These are phyloP conservation scores for Tolypocladium paradoxum DNA, from an alignment of 2,329 filamentous ascomycete species.

Conservation along the genomic window DNA sequence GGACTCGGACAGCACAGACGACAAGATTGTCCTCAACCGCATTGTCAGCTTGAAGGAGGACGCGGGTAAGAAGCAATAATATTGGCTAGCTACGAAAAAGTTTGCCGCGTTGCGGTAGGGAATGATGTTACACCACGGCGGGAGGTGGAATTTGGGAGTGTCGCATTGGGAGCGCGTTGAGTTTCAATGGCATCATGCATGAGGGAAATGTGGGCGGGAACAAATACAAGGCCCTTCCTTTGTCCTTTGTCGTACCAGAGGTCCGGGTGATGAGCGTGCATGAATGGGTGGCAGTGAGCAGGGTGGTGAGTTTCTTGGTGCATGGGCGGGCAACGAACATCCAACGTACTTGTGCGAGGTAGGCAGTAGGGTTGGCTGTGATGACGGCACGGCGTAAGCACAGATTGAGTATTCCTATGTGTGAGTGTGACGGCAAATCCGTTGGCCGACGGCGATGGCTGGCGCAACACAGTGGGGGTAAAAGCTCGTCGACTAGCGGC, in stretches of 20 bases:
- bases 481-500: background rate
- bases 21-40: conserved; percentile 78
- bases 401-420: background rate
- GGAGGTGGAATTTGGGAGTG: background rate
- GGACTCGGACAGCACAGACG: conserved; percentile 67
- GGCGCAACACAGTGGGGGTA: no score
- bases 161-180: background rate
- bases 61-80: conserved; percentile 43
- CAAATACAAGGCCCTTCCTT: background rate
- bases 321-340: no score
- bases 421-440: background rate
- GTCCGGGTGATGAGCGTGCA: no score
- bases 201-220: background rate
- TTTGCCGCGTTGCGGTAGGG: background rate
- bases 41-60: conserved; percentile 92
- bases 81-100: background rate
- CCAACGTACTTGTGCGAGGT: no score
- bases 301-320: background rate
- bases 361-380: background rate
- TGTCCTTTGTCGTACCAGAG: background rate
- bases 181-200: background rate
- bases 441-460: background rate
- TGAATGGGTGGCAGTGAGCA: background rate
- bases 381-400: background rate
- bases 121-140: background rate